Evolutionary conservation across 2,329 filamentous ascomycete genomes (phyloP).

Genomic region (Hypoxylon sp.): DNA sequence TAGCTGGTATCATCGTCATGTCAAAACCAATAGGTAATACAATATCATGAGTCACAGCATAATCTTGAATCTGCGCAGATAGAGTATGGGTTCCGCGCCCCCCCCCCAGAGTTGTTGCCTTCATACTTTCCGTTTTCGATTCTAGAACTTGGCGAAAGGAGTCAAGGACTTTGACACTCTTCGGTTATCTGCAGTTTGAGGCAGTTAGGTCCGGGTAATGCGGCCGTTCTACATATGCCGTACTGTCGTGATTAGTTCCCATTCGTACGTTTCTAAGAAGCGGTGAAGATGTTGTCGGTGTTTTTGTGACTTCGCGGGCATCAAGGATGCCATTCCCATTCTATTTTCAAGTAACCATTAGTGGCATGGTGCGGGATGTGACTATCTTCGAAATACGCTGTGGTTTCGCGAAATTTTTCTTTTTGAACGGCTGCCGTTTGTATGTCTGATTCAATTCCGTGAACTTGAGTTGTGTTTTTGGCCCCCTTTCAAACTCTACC

Average conservation of each 20-base stretch:
- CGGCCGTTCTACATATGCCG: constrained; percentile 8
- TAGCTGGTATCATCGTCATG: too few relatives aligned
- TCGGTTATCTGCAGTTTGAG: background rate
- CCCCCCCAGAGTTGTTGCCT: too few relatives aligned
- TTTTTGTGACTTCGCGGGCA: constrained; percentile 3
- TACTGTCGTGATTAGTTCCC: constrained; percentile 3
- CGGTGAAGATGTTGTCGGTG: constrained; percentile 11
- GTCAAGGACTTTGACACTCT: background rate
- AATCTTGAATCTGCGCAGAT: too few relatives aligned
- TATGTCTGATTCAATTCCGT: too few relatives aligned
- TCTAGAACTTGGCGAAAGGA: constrained; percentile 5
- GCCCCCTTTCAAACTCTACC: too few relatives aligned
- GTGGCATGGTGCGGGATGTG: background rate
- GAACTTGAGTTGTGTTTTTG: too few relatives aligned
- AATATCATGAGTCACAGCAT: constrained; percentile 1
- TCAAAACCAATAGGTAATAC: too few relatives aligned
- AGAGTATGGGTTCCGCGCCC: too few relatives aligned
- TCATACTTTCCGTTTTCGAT: constrained; percentile 10
- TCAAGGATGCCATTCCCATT: constrained; percentile 13
- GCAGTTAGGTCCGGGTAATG: constrained; percentile 3
- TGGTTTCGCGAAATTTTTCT: too few relatives aligned
- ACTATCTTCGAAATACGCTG: too few relatives aligned
- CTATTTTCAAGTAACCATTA: background rate
- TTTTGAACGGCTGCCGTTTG: too few relatives aligned
- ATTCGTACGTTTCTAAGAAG: constrained; percentile 11